Evolutionary conservation across 2,329 filamentous ascomycete genomes (phyloP).

Genomic region (Pochonia chlamydosporia): DNA sequence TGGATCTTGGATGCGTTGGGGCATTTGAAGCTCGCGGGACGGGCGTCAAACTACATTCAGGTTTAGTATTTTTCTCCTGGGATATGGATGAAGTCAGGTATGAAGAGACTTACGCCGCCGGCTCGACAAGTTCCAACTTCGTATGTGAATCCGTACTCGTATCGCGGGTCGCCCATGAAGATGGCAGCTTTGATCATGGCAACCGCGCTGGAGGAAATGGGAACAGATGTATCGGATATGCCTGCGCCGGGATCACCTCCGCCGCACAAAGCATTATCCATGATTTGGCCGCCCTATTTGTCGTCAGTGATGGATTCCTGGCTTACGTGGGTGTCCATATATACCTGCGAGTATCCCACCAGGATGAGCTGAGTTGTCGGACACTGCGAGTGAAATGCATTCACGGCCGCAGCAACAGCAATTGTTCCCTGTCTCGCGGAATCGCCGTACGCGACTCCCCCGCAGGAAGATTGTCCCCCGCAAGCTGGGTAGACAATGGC

Average conservation of each 20-base stretch:
- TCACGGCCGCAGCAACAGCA: constrained; percentile 32
- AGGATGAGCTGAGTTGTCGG: constrained; percentile 53
- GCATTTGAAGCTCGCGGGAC: constrained; percentile 52
- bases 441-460: constrained; percentile 52
- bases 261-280: constrained; percentile 59
- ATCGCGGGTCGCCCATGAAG: constrained; percentile 59
- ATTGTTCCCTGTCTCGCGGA: constrained; percentile 29
- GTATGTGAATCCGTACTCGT: constrained; percentile 48
- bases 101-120: neutral
- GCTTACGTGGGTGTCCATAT: neutral
- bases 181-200: constrained; percentile 57
- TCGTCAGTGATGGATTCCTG: neutral
- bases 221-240: constrained; percentile 35
- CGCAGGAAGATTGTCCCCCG: constrained; percentile 53
- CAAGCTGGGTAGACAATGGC: constrained; percentile 57
- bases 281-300: constrained; percentile 53
- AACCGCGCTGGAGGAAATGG: constrained; percentile 40
- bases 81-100: neutral
- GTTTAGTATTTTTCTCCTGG: too few relatives aligned
- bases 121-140: constrained; percentile 35
- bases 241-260: constrained; percentile 44
- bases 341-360: constrained; percentile 56
- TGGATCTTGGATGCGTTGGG: constrained; percentile 47
- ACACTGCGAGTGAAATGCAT: constrained; percentile 48
- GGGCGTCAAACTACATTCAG: constrained; percentile 49